Base-by-base conservation (phyloP, 139 green algal genomes). In the Coelastrella sp. region DNA sequence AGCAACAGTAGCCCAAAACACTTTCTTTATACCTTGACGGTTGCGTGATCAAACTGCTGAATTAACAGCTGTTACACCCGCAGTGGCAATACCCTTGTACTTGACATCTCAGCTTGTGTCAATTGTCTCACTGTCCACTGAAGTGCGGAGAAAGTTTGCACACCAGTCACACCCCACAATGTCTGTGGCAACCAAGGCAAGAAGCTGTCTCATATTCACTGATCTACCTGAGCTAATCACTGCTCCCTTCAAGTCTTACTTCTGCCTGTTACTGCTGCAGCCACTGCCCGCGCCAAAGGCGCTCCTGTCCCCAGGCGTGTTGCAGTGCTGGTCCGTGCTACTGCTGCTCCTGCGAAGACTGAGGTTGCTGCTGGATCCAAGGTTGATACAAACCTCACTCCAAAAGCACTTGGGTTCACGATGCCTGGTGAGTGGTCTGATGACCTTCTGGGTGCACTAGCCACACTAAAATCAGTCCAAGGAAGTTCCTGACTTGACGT, bases 331-430 rank as follows among this genome's bases (percentile, higher is more conserved):
- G 84, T 89, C 35, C 72, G 84, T 68, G 84, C 84, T n/a, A 89
- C 84, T 49, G 84, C 84, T 82, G 84, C 84, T 25, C 84, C 87
- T 68, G 59, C 87, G 7, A 78, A 76, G 75, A 19, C 87, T 22
- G 35, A 58, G 10, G 58, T 49, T 11, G 57, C 73, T 6, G 25
- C 57, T 19, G 14, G 20, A n/a, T 25, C 57, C 58, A 70, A 82
- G 56, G 85, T 90, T 7, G 87, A 90, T 65, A 85, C 78, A 15
- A 76, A 10, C 14, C 20, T 75, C 27, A 93, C 90, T n/a, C 93
- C 93, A 75, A 91, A 91, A 66, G 22, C 86, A 65, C 92, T 93
- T 19, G 93, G 93, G 7, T 95, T 92, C 91, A 93, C 91, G 58
- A 95, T 95, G 93, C 93, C 93, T 27, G 93, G 92, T 66, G 82